These are phyloP conservation scores for Puccinia polysora DNA, from an alignment of 1,284 basidiomycete genomes.

Conservation along the genomic window DNA sequence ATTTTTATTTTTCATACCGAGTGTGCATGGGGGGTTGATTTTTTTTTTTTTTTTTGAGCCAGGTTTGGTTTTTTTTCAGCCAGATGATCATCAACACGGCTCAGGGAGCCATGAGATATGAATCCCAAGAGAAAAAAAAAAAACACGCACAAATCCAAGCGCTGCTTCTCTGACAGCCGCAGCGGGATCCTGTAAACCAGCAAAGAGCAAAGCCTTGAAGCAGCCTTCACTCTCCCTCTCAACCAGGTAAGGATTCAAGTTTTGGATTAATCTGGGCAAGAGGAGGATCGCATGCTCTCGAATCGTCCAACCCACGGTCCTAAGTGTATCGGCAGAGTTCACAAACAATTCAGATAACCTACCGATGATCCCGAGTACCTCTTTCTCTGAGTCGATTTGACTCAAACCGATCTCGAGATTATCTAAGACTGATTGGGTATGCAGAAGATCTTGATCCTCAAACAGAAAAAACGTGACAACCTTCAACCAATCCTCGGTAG, in stretches of 20 bases:
- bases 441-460: constrained; percentile 16
- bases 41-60: too few relatives aligned
- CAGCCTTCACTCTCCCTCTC: constrained; percentile 17
- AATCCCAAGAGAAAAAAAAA: neutral
- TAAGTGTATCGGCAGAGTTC: neutral
- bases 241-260: constrained; percentile 9
- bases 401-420: constrained; percentile 11
- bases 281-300: constrained; percentile 14
- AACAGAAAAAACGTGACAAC: constrained; percentile 32
- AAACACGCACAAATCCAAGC: constrained; percentile 24
- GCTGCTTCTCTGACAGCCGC: constrained; percentile 42
- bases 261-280: constrained; percentile 19
- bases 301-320: constrained; percentile 27
- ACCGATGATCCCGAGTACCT: constrained; percentile 8
- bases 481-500: constrained; percentile 20
- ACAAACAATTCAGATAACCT: neutral
- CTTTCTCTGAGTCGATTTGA: constrained; percentile 3
- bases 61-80: too few relatives aligned
- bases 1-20: too few relatives aligned
- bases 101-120: too few relatives aligned
- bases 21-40: too few relatives aligned
- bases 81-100: too few relatives aligned
- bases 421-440: constrained; percentile 14
- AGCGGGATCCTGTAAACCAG: constrained; percentile 21
- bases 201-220: constrained; percentile 22